phyloP scores from a whole-genome alignment of 306 rosid genomes.

The Trifolium fragiferum region DNA sequence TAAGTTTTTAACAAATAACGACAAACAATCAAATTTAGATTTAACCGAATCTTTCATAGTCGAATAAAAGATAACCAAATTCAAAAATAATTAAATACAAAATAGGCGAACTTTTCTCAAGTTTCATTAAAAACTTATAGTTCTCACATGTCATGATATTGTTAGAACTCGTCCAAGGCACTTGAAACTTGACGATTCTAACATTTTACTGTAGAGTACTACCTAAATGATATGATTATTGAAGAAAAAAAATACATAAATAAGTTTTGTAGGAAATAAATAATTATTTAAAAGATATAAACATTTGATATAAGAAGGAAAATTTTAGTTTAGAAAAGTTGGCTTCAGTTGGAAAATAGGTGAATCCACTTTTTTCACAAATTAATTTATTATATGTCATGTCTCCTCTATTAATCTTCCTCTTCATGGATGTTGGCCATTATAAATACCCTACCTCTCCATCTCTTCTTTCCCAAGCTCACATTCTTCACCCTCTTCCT shows the following conservation, averaged over 20 bases:
- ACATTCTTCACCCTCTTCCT: conserved; percentile 19
- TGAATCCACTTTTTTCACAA: conserved; percentile 10
- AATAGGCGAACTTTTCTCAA: neutral
- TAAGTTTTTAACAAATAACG: too few species aligned
- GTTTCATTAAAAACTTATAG: too few species aligned
- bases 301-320: neutral
- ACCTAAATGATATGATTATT: neutral
- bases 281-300: neutral
- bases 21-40: too few species aligned
- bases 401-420: neutral
- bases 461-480: conserved; percentile 40
- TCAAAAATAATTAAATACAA: neutral
- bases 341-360: conserved; percentile 4
- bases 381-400: neutral
- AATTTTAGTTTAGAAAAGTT: neutral
- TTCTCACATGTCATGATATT: too few species aligned
- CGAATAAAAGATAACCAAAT: neutral
- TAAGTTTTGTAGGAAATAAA: neutral
- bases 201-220: too few species aligned
- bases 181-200: too few species aligned
- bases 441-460: conserved; percentile 49
- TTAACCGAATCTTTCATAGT: too few species aligned
- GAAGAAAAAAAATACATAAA: neutral
- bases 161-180: neutral
- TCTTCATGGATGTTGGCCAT: conserved; percentile 14